Evolutionary conservation across 192 early-diverging fungal species (phyloP), one percentile per base, ranked within the genome.

Genomic region (Coemansia sp.): DNA sequence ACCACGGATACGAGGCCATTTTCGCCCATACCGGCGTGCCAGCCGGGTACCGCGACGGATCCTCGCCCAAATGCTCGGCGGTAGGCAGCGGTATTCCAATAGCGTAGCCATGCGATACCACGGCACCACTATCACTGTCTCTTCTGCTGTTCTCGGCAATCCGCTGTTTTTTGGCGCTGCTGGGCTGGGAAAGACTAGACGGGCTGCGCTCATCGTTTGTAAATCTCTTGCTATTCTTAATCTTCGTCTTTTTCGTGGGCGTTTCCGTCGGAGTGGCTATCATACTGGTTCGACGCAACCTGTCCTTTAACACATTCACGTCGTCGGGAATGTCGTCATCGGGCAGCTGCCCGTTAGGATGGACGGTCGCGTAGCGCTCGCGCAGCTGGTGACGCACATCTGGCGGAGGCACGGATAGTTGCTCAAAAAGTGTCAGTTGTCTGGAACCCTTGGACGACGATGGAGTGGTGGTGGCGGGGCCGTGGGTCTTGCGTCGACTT

Each of bases 21-120:
- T 79, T 79, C 7, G 77, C 84, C 84, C 84, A 85, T 44, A 85
- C 80, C 5, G 60, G 44, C 4, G 68, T 76, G 16, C 84, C 76
- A 1, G 38, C 0, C 6, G 60, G 45, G n/a, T 70, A 72, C 13
- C 2, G 6, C 1, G 50, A n/a, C 49, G 67, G 42, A 16, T 61
- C 48, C 53, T 68, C 75, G 26, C 67, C 58, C 9, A 67, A 44
- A 3, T 13, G 13, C 9, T 57, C 69, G 2, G 75, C 69, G 7
- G 69, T 71, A 5, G 64, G 69, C 19, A 70, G 32, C 6, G 48
- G 3, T 18, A 18, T 16, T 3, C 60, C 56, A 23, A 13, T 39
- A 18, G 16, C n/a, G 15, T 50, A 50, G 16, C 15, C 16, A 7
- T 18, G 48, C 43, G 8, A 4, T 48, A n/a, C 3, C 52, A 4